Evolutionary conservation across 1,139 yeast species (phyloP).

Genomic region (Yamadazyma taylorii): DNA sequence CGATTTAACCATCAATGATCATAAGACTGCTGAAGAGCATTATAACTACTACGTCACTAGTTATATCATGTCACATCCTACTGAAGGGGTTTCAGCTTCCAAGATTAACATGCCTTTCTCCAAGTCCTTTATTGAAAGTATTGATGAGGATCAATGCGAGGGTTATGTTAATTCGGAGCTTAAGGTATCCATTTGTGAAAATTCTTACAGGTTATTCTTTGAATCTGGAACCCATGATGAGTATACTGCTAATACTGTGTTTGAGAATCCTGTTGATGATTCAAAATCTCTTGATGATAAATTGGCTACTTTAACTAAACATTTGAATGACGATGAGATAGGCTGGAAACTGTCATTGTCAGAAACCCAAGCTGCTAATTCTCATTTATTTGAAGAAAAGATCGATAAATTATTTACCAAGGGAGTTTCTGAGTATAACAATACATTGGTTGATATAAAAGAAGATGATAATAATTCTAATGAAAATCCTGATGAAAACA

Average conservation of each 20-base stretch:
- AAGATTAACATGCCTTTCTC: conserved; percentile 73
- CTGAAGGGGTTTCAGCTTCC: conserved; percentile 93
- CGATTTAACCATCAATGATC: conserved; percentile 81
- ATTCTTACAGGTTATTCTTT: conserved; percentile 77
- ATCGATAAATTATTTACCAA: conserved; percentile 28
- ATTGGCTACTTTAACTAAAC: conserved; percentile 24
- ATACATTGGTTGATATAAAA: conserved; percentile 13
- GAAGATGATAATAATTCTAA: conserved; percentile 6
- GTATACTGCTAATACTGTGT: conserved; percentile 60
- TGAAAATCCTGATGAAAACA: conserved; percentile 9
- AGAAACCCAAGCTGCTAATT: conserved; percentile 23
- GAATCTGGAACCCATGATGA: conserved; percentile 83
- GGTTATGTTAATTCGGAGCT: conserved; percentile 72
- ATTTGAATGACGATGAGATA: conserved; percentile 33
- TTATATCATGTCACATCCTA: conserved; percentile 91
- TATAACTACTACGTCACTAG: conserved; percentile 95
- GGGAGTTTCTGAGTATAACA: conserved; percentile 34
- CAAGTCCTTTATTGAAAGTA: conserved; percentile 57
- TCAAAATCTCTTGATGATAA: conserved; percentile 25
- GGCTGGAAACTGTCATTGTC: conserved; percentile 41
- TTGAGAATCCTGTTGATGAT: conserved; percentile 32
- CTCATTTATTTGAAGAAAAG: conserved; percentile 23
- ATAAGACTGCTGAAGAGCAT: conserved; percentile 70
- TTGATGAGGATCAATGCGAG: conserved; percentile 60
- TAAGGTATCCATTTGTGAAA: conserved; percentile 76